phyloP scores from a whole-genome alignment of 768 basidiomycete species.

The Heimioporus sp. region DNA sequence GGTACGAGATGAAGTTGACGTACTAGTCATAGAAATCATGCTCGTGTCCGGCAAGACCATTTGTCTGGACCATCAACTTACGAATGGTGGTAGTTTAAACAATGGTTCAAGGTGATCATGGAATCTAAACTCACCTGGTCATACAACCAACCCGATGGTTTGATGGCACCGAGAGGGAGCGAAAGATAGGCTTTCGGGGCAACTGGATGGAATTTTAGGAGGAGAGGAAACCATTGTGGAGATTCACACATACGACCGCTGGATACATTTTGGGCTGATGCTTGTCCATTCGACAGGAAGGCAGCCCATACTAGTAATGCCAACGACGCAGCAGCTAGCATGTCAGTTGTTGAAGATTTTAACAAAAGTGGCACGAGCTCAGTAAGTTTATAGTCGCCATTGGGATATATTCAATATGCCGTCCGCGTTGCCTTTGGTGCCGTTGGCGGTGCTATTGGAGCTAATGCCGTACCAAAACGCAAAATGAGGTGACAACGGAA shows the following conservation, averaged over 20 bases:
- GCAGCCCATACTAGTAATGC: too few relatives aligned
- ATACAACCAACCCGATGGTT: slow-evolving; percentile 1
- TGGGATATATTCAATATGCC: too few relatives aligned
- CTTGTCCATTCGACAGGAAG: too few relatives aligned
- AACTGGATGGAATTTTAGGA: not conserved
- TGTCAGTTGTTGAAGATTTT: too few relatives aligned
- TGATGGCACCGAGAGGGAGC: not conserved
- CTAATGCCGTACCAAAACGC: too few relatives aligned
- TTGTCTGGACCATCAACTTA: slow-evolving; percentile 3
- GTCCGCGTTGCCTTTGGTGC: too few relatives aligned
- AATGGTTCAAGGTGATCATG: not conserved
- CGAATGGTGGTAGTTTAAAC: not conserved
- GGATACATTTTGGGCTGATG: too few relatives aligned
- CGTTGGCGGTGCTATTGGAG: too few relatives aligned
- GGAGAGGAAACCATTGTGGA: not conserved
- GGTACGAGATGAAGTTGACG: not conserved
- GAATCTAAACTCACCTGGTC: not conserved
- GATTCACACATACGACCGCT: not conserved
- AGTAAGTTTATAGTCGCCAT: too few relatives aligned
- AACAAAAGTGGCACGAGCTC: too few relatives aligned
- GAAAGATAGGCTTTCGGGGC: not conserved
- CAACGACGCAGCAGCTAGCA: too few relatives aligned
- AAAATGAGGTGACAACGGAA: too few relatives aligned
- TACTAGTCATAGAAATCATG: slow-evolving; percentile 4
- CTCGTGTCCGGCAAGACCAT: not conserved